Conservation (phyloP, 495 filamentous ascomycete species). For the Xylaria acuta region DNA sequence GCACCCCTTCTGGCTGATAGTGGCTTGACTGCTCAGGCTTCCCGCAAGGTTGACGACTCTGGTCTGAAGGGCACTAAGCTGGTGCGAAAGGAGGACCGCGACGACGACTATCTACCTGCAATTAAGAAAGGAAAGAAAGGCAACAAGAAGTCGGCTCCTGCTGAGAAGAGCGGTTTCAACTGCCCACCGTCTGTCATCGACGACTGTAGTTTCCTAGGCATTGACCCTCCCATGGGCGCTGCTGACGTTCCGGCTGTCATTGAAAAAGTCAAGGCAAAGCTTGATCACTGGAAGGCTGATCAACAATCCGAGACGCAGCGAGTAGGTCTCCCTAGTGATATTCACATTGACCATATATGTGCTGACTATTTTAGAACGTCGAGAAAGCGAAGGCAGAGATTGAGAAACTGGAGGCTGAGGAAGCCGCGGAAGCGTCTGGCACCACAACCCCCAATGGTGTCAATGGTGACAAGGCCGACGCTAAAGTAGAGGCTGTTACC, state of each 20-base stretch:
- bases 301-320: constrained; percentile 90
- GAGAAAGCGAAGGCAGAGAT: constrained; percentile 73
- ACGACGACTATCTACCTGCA: constrained; percentile 87
- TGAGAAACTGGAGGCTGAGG: constrained; percentile 65
- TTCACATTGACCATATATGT: background rate
- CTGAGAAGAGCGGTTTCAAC: constrained; percentile 71
- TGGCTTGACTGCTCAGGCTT: constrained; percentile 69
- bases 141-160: constrained; percentile 62
- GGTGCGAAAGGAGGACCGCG: constrained; percentile 79
- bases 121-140: constrained; percentile 92
- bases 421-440: constrained; percentile 46
- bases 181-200: constrained; percentile 89
- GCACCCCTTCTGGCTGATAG: constrained; percentile 69
- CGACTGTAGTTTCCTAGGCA: constrained; percentile 79
- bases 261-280: constrained; percentile 90
- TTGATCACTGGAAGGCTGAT: constrained; percentile 90
- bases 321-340: constrained; percentile 59
- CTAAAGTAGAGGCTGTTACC: constrained; percentile 50
- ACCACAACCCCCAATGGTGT: constrained; percentile 47
- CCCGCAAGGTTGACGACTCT: constrained; percentile 79
- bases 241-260: constrained; percentile 75
- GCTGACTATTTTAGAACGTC: constrained; percentile 79
- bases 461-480: constrained; percentile 46
- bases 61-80: constrained; percentile 79
- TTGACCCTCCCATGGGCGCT: constrained; percentile 86